Percentiles rank a stretch among this genome's conserved stretches.
Evolutionary conservation across 2,329 filamentous ascomycete species (phyloP).

Genomic region (Hyphodiscus sp.): DNA sequence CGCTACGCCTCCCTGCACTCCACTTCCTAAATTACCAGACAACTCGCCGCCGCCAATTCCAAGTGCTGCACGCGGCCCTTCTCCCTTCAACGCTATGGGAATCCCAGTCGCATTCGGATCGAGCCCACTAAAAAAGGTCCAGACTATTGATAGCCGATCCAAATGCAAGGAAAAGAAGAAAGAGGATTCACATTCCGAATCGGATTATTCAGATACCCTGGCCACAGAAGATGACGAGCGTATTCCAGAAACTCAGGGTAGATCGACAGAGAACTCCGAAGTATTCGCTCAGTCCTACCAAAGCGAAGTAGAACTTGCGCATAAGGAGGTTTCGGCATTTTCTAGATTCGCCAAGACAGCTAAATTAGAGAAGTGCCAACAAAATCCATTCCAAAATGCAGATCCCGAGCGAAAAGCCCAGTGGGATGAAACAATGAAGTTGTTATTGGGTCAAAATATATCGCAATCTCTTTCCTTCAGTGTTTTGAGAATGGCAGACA

Average conservation of each 20-base stretch:
- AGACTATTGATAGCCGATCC: no score
- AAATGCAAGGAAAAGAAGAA: no score
- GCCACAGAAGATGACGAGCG: background rate
- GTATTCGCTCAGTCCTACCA: background rate
- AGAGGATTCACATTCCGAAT: background rate
- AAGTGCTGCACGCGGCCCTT: no score
- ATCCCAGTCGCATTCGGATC: no score
- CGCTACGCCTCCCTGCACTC: no score
- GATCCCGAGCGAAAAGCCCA: background rate
- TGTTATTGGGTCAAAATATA: background rate
- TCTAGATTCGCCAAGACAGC: background rate
- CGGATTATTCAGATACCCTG: background rate
- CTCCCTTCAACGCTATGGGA: no score
- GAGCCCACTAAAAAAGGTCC: no score
- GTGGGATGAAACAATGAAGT: background rate
- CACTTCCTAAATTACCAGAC: no score
- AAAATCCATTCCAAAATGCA: background rate
- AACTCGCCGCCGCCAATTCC: no score
- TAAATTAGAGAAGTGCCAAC: background rate
- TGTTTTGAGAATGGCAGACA: no score
- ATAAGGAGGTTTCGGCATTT: background rate
- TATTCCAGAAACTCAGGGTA: background rate
- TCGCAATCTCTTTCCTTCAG: no score
- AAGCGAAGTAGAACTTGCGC: background rate
- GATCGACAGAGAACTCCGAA: background rate